Percentiles rank a stretch among this genome's conserved stretches.
phyloP scores from a whole-genome alignment of 805 yeast species.

The Sugiyamaella marilandica region DNA sequence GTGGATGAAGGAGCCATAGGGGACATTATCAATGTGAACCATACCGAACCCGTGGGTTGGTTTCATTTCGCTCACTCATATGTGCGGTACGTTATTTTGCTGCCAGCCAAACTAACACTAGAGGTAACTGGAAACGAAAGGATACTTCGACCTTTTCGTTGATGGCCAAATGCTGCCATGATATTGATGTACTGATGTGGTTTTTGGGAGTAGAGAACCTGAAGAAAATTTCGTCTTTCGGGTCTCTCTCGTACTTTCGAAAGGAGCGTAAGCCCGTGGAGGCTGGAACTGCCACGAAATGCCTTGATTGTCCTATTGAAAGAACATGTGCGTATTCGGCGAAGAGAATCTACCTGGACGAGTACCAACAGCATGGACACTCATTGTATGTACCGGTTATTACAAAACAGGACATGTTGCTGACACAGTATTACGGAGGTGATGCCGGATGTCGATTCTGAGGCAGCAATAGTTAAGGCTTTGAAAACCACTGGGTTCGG shows the following conservation, averaged over 20 bases:
- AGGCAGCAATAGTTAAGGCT: constrained; percentile 17
- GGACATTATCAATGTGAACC: constrained; percentile 24
- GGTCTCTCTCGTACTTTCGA: constrained; percentile 20
- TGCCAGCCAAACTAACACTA: no score
- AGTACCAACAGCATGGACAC: constrained; percentile 10
- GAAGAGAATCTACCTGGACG: constrained; percentile 19
- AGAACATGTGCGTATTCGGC: constrained; percentile 24
- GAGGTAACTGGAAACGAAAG: constrained; percentile 25
- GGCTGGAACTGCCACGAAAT: constrained; percentile 19
- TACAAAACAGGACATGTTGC: constrained; percentile 15
- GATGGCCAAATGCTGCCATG: constrained; percentile 29
- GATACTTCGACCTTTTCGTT: constrained; percentile 22
- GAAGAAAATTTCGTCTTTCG: constrained; percentile 22
- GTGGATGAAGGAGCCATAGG: constrained; percentile 23
- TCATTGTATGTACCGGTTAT: not conserved
- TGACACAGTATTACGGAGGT: constrained; percentile 13
- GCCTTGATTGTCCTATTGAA: constrained; percentile 21
- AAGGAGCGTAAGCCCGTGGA: constrained; percentile 21
- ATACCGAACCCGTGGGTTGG: constrained; percentile 29
- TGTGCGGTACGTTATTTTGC: constrained; percentile 14
- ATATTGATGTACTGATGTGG: constrained; percentile 26
- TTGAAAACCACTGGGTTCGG: constrained; percentile 22
- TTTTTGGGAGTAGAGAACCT: constrained; percentile 21
- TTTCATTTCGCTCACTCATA: constrained; percentile 28
- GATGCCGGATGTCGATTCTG: constrained; percentile 21